A percentile compares a stretch with the other conserved stretches of the same genome.
phyloP scores from a whole-genome alignment of 169 alveolate genomes.

The Cryptosporidium ubiquitum region DNA sequence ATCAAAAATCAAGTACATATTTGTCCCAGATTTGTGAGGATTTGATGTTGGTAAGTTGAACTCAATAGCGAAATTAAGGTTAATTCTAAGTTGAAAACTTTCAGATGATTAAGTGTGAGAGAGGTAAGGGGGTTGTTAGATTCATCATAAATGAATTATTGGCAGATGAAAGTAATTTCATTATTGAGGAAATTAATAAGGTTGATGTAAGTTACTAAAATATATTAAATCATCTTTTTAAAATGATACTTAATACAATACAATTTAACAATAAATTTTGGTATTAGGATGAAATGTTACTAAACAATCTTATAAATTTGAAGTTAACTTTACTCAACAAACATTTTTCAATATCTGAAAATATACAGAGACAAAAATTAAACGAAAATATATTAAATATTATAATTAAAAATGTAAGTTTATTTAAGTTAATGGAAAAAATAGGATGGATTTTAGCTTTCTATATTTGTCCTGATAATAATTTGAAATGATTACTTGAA shows the following conservation, averaged over 20 bases:
- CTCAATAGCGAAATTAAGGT: background rate
- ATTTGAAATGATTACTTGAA: background rate
- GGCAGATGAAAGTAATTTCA: slow-evolving; percentile 1
- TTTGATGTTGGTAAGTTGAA: slow-evolving; percentile 35
- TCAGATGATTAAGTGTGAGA: slow-evolving; percentile 43
- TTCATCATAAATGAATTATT: slow-evolving; percentile 5
- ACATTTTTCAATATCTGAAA: slow-evolving; percentile 52
- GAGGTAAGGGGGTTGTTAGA: slow-evolving; percentile 2
- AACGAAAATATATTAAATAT: background rate
- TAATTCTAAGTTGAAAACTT: background rate
- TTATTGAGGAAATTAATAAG: slow-evolving; percentile 21
- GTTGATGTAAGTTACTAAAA: slow-evolving; percentile 3
- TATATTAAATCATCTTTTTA: background rate
- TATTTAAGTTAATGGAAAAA: background rate
- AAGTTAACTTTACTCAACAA: slow-evolving; percentile 26
- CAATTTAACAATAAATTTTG: background rate
- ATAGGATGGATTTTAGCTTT: too few relatives aligned
- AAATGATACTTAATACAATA: background rate
- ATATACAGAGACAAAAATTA: slow-evolving; percentile 1
- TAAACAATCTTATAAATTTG: slow-evolving; percentile 10
- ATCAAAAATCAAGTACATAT: slow-evolving; percentile 10
- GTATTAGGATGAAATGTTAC: slow-evolving; percentile 25
- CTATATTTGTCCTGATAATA: too few relatives aligned
- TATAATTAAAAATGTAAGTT: slow-evolving; percentile 44
- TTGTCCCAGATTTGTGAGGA: slow-evolving; percentile 47